Evolutionary conservation across 192 early-diverging fungal genomes (phyloP).

Genomic region (Backusella tuberculispora): DNA sequence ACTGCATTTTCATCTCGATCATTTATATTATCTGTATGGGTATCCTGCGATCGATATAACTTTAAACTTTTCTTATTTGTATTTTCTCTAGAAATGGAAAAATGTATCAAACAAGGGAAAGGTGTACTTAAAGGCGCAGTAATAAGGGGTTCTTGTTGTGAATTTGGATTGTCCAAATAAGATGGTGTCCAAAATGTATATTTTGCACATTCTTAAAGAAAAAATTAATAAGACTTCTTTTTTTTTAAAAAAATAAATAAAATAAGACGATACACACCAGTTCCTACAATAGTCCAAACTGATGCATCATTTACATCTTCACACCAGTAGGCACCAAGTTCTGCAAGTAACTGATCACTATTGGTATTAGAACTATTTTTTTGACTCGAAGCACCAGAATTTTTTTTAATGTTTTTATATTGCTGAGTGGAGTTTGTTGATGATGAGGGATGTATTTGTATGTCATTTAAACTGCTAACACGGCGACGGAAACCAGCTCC

Average conservation of each 20-base stretch:
- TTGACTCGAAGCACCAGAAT: background rate
- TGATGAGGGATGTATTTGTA: background rate
- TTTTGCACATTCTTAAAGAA: conserved; percentile 47
- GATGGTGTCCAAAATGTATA: conserved; percentile 56
- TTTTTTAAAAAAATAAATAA: background rate
- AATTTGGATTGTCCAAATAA: background rate
- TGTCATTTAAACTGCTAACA: conserved; percentile 55
- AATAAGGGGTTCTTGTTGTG: background rate
- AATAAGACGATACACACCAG: conserved; percentile 37
- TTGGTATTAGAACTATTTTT: background rate
- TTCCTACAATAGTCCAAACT: conserved; percentile 92
- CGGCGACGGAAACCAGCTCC: conserved; percentile 39
- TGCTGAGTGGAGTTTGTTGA: background rate
- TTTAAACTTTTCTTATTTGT: background rate
- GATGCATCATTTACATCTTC: conserved; percentile 82
- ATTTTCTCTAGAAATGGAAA: conserved; percentile 31
- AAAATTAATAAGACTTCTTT: background rate
- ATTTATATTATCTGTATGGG: background rate
- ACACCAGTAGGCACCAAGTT: conserved; percentile 56
- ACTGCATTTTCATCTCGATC: conserved; percentile 37
- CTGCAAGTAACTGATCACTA: background rate
- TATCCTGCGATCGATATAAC: conserved; percentile 9
- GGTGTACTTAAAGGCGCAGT: conserved; percentile 5
- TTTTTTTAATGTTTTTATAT: background rate
- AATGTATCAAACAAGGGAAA: conserved; percentile 25